These are phyloP conservation scores for Elongisporangium anandrum DNA, from an alignment of 352 stramenopile genomes.

Conservation along the genomic window DNA sequence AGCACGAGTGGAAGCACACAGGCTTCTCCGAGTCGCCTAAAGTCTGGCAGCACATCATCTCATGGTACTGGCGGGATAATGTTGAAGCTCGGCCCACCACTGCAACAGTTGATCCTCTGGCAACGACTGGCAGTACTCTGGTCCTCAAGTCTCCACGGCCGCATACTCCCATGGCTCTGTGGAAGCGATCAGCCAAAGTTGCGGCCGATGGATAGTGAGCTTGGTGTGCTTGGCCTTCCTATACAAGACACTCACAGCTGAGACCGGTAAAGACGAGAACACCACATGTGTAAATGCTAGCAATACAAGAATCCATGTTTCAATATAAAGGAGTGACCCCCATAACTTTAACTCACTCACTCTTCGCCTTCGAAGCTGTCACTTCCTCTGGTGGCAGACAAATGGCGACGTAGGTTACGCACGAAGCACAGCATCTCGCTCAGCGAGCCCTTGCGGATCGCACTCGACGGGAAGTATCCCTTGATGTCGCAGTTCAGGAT, in stretches of 20 bases:
- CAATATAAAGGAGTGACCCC: neutral
- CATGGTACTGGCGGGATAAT: slow-evolving; percentile 57
- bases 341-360: slow-evolving; percentile 15
- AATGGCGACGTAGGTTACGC: slow-evolving; percentile 70
- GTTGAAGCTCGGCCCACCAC: neutral
- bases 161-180: neutral
- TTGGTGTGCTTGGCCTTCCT: neutral
- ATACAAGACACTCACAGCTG: neutral
- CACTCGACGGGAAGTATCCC: slow-evolving; percentile 71
- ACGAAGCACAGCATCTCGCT: slow-evolving; percentile 77
- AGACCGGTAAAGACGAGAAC: too few species aligned
- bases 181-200: neutral
- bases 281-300: neutral
- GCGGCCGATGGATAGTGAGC: neutral
- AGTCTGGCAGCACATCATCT: slow-evolving; percentile 33
- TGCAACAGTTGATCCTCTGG: slow-evolving; percentile 6
- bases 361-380: slow-evolving; percentile 13
- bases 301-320: neutral
- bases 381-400: slow-evolving; percentile 47
- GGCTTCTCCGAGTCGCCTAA: slow-evolving; percentile 10
- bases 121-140: slow-evolving; percentile 4
- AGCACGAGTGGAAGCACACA: slow-evolving; percentile 31
- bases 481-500: slow-evolving; percentile 86
- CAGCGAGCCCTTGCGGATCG: slow-evolving; percentile 79
- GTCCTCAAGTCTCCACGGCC: neutral